Conservation (phyloP, 2,329 filamentous ascomycete genomes). For the Rutstroemia sydowiana region DNA sequence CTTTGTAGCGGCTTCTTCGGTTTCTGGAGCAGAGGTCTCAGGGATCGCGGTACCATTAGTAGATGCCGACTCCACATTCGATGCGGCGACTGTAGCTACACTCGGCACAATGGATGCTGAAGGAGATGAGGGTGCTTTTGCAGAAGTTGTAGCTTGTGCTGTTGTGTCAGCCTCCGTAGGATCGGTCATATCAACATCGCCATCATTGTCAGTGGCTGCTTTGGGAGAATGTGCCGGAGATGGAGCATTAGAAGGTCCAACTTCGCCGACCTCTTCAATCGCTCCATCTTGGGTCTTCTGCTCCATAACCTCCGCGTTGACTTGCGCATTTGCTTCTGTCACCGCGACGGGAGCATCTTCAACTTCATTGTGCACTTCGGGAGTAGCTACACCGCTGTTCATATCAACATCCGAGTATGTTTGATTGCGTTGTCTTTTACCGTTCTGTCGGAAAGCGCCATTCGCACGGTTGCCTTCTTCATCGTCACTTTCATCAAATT, state of each 20-base stretch:
- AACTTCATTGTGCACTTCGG: constrained; percentile 21
- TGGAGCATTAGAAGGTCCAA: constrained; percentile 25
- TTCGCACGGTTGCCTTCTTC: constrained; percentile 71
- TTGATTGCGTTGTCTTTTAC: constrained; percentile 48
- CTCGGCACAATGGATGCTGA: constrained; percentile 4
- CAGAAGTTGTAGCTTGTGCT: constrained; percentile 1
- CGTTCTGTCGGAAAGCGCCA: constrained; percentile 49
- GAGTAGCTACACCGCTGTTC: constrained; percentile 42
- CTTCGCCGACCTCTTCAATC: constrained; percentile 15
- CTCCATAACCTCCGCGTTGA: constrained; percentile 27
- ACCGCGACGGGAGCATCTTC: constrained; percentile 23
- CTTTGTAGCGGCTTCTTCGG: constrained; percentile 26
- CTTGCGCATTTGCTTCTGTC: constrained; percentile 28
- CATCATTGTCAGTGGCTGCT: constrained; percentile 23
- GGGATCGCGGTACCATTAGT: constrained; percentile 13
- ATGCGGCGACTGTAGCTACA: not conserved
- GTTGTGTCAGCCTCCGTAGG: constrained; percentile 8
- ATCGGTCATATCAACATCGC: constrained; percentile 30
- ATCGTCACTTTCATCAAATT: constrained; percentile 83
- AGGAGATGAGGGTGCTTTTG: constrained; percentile 5
- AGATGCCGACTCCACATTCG: not conserved
- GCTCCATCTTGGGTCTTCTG: constrained; percentile 22
- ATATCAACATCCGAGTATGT: constrained; percentile 44
- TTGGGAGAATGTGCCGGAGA: constrained; percentile 25
- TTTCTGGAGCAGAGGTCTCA: constrained; percentile 28